Base-by-base conservation (phyloP, 345 rosid species). In the Trapa bicornis region DNA sequence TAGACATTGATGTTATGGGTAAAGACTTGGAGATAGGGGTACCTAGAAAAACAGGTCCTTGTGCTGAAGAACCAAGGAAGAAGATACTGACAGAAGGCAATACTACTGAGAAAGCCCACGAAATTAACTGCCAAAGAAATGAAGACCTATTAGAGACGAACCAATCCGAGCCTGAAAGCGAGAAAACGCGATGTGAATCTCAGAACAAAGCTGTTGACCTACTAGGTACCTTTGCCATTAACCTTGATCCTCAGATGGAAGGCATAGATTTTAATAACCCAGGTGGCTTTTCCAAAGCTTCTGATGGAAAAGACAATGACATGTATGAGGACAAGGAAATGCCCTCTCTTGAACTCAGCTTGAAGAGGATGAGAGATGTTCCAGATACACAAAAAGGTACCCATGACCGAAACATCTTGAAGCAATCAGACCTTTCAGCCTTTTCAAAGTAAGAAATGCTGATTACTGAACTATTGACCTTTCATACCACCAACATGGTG, bases 361-460 rank as follows among this genome's bases (percentile, higher is more conserved):
- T 79, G 70, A 85, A 77, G 76, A 77, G 82, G 71, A 57, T 29
- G 42, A 72, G 78, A 79, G 79, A 79, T 66, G 61, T 47, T 47
- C 63, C 32, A 35, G 63, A 32, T 33, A 63, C 38, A 11, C 67
- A 76, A 60, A 71, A 71, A 38, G 52, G 41, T 67, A 64, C 70
- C 41, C 70, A 67, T 72, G 78, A 76, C 54, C 77, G 73, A 37
- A 79, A 80, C 60, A 70, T 79, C 47, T 66, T 82, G 53, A 77
- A 80, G 62, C 85, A 66, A 71, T 82, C 89, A 41, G 80, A 75
- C 68, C 73, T 74, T 67, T 85, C 86, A 29, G 85, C 89, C 70
- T 82, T 85, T 71, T 79, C 85, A 43, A 85, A 82, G 84, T 80
- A 71, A n/a, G 61, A 63, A 60, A 33, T 36, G 11, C 61, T 39